Evolutionary conservation across 1,139 yeast species (phyloP).

Genomic region (Sugiyamaella novakii): DNA sequence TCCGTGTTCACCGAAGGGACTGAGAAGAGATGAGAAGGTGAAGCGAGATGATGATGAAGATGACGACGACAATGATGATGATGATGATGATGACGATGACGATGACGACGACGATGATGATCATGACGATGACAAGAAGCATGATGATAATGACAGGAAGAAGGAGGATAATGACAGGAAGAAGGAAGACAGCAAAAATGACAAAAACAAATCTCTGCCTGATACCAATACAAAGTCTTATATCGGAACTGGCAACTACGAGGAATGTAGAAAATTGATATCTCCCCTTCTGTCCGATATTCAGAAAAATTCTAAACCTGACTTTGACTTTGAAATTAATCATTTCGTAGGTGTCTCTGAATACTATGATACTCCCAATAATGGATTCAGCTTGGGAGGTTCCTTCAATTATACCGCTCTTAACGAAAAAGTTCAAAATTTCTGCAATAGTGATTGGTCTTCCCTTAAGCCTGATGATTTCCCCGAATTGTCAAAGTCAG

Average conservation of each 20-base stretch:
- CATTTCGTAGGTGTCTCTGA: constrained; percentile 81
- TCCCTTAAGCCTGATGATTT: constrained; percentile 32
- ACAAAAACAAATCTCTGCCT: constrained; percentile 31
- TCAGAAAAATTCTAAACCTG: constrained; percentile 46
- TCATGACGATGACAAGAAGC: constrained; percentile 23
- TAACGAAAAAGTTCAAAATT: constrained; percentile 49
- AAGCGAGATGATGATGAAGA: constrained; percentile 22
- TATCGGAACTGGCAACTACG: constrained; percentile 62
- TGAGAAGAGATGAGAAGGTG: constrained; percentile 12
- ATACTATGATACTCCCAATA: constrained; percentile 73
- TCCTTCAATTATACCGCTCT: constrained; percentile 45
- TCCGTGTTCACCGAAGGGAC: constrained; percentile 51
- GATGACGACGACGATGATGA: constrained; percentile 26
- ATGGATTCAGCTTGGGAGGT: constrained; percentile 47
- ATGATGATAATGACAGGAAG: constrained; percentile 20
- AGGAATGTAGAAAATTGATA: constrained; percentile 54
- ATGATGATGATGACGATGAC: constrained; percentile 26
- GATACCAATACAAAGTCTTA: constrained; percentile 32
- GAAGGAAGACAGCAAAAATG: constrained; percentile 17
- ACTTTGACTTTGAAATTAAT: constrained; percentile 66
- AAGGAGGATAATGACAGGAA: constrained; percentile 18
- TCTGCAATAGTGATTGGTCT: constrained; percentile 52
- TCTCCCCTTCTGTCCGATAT: constrained; percentile 51
- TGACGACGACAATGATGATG: constrained; percentile 23
- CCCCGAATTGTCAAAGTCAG: constrained; percentile 45